Evolutionary conservation across 139 green algal genomes (phyloP), one percentile per base, ranked within the genome.

Genomic region (Volvox reticuliferus): DNA sequence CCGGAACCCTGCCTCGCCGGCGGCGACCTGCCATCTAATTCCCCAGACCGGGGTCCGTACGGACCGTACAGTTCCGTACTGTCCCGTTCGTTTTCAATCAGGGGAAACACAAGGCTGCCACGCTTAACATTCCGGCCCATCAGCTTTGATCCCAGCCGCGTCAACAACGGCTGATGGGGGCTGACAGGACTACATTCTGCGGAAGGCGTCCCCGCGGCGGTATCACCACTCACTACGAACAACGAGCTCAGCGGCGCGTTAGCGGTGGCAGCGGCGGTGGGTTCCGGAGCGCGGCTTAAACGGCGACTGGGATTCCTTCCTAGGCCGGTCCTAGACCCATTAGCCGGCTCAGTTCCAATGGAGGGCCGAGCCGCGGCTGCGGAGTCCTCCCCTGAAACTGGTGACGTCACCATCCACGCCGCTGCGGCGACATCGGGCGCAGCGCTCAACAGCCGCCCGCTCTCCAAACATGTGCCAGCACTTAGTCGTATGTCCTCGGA

Each of bases 141-240:
- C 32, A 86, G 55, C 50, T 71, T 86, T 12, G 79, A 86, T 1
- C 79, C 79, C 22, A 86, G 24, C 1, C 79, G 79, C 50, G 79
- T 44, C 79, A 86, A 5, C 3, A 71, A 55, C 79, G 32, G 71
- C 21, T 79, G 71, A 20, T 36, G 20, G 28, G 71, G 71, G 71
- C 71, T 79, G 76, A 82, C 32, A 1, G 33, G 76, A 35, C 76
- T 62, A 35, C 20, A 35, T 18, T 35, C 77, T 36, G 32, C 1
- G 33, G 77, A 20, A 30, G 32, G 1, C 32, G 33, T 35, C 78
- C 0, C 36, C 37, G 17, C 37, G 37, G 78, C 78, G 65, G 24
- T 5, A 24, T 73, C 78, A 26, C 78, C 37, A 44, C 37, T 33
- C 37, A 17, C 78, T 24, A 12, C 78, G 78, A 13, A 1, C 35